Base-by-base conservation (phyloP, 495 filamentous ascomycete genomes). In the Annulohypoxylon nitens region DNA sequence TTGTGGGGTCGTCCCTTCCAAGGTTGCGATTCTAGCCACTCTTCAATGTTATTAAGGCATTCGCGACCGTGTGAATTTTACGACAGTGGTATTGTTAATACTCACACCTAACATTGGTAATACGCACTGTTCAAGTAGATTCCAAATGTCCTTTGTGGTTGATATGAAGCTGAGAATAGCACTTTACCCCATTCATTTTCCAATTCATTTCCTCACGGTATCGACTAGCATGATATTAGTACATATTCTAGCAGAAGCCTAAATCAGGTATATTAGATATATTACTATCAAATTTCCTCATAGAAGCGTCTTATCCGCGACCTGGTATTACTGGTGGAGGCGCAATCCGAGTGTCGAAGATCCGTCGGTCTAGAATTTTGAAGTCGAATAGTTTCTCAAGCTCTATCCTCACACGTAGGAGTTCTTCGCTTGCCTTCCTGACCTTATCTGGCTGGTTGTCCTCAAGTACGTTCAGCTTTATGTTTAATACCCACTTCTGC, bases 371-470 rank as follows among this genome's bases (percentile, higher is more conserved):
- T 47, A 82, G 74, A 10, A 63, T 53, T 60, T 78, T 78, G 67
- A 86, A 86, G 6, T 82, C 78, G 57, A 86, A 84, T n/a, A 86
- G 63, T 43, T 77, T 79, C n/a, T 76, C 65, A 3, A 86, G 73
- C 25, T 80, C 69, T 30, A 77, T 71, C 45, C 77, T 78, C 2
- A 81, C 71, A 3, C 45, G 71, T n/a, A 74, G 33, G 33, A 86
- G 73, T 70, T 76, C 75, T 8, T 75, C 79, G 37, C 79, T 75
- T 9, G 73, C 81, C 45, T 84, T 81, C 65, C 79, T 75, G 51
- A 85, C 77, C 70, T 79, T 79, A 23, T 85, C 83, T 8, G 77
- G 80, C 26, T 81, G 80, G 16, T 67, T 82, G 16, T 81, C 81
- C 12, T 85, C 81, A 12, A 72, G 10, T 8, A 82, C 80, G 34